These are phyloP conservation scores for Pichiaceae sp. DNA, from an alignment of 1,139 yeast genomes.

Conservation along the genomic window DNA sequence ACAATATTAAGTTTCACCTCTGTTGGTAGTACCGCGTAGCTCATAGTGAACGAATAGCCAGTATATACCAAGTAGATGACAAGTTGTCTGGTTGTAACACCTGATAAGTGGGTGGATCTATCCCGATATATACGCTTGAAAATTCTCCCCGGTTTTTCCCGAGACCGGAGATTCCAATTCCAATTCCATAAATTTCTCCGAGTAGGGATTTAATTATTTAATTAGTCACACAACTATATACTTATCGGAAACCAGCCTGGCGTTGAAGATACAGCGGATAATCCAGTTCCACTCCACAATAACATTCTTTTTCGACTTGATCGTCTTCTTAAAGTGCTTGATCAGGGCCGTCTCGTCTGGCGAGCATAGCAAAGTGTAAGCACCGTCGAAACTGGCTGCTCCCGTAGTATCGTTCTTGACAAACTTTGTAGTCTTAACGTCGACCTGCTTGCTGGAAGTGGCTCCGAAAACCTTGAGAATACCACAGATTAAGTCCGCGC, in stretches of 20 bases:
- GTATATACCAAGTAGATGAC: no score
- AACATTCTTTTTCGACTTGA: slow-evolving; percentile 16
- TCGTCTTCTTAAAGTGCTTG: slow-evolving; percentile 29
- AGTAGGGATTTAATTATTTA: not conserved
- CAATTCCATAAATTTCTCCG: no score
- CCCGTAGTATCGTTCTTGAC: slow-evolving; percentile 1
- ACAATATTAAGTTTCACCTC: slow-evolving; percentile 15
- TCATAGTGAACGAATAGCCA: no score
- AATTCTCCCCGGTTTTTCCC: not conserved
- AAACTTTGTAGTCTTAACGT: slow-evolving; percentile 15
- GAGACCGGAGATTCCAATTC: no score
- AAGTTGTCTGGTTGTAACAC: no score
- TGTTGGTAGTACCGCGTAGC: slow-evolving; percentile 9
- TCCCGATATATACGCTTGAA: no score
- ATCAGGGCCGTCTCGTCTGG: slow-evolving; percentile 37
- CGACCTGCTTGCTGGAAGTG: slow-evolving; percentile 24
- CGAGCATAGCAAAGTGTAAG: slow-evolving; percentile 16
- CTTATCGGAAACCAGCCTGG: slow-evolving; percentile 1
- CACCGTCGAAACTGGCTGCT: slow-evolving; percentile 3
- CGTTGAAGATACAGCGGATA: slow-evolving; percentile 45
- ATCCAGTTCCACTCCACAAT: slow-evolving; percentile 68
- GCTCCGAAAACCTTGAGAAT: slow-evolving; percentile 63
- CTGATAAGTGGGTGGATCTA: no score
- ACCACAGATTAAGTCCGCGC: slow-evolving; percentile 52
- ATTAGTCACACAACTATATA: not conserved